A percentile compares a stretch with the other conserved stretches of the same genome.
Evolutionary conservation across 805 yeast species (phyloP).

Genomic region (Saccharomycopsis amapae): DNA sequence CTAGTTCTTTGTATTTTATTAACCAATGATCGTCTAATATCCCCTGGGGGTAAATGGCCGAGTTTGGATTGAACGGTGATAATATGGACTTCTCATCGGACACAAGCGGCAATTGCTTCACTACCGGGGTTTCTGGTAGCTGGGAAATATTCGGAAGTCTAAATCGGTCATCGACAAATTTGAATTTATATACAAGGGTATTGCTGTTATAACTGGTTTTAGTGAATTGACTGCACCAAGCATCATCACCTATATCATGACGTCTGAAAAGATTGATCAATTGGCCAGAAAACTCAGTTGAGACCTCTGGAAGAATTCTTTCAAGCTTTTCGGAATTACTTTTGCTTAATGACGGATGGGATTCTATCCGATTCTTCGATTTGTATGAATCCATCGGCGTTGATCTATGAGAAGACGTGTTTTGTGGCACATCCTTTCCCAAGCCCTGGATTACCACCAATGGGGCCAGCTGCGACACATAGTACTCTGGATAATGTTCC

Average conservation of each 20-base stretch:
- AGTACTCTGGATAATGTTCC: conserved; percentile 35
- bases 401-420: too few species aligned
- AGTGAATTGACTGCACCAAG: conserved; percentile 26
- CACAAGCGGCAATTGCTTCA: not conserved
- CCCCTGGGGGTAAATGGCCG: conserved; percentile 35
- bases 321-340: not conserved
- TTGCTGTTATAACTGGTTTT: conserved; percentile 23
- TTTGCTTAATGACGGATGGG: not conserved
- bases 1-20: conserved; percentile 38
- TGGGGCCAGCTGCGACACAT: conserved; percentile 32
- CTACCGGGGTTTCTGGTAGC: conserved; percentile 2
- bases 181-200: conserved; percentile 28
- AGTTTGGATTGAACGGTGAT: conserved; percentile 40
- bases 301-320: conserved; percentile 7
- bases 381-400: too few species aligned
- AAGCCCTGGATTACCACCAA: conserved; percentile 38
- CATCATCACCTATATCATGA: conserved; percentile 25
- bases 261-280: conserved; percentile 28
- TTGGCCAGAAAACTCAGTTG: conserved; percentile 22
- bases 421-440: conserved; percentile 24
- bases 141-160: conserved; percentile 23
- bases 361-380: not conserved
- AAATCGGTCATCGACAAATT: conserved; percentile 27
- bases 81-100: conserved; percentile 25
- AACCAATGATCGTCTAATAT: conserved; percentile 45